These are phyloP conservation scores for Rhizophora apiculata DNA, from an alignment of 345 rosid species.

Conservation along the genomic window DNA sequence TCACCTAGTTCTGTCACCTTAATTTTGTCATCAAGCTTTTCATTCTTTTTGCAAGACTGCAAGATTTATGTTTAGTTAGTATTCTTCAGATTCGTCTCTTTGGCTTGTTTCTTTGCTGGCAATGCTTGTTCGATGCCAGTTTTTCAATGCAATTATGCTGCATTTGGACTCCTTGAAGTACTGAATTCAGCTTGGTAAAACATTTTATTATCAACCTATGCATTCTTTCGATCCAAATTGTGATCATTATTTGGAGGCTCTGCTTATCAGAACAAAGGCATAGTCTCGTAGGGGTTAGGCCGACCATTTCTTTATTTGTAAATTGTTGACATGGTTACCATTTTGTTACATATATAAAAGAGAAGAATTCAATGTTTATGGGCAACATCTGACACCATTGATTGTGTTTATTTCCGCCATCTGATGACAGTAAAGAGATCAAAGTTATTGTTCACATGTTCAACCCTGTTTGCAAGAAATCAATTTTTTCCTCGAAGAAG, in stretches of 20 bases:
- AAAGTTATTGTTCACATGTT: neutral
- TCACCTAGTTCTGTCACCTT: slow-evolving; percentile 13
- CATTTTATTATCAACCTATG: neutral
- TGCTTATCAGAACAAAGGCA: neutral
- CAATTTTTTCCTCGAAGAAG: slow-evolving; percentile 1
- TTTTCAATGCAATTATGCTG: neutral
- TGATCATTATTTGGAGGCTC: neutral
- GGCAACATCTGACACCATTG: slow-evolving; percentile 14
- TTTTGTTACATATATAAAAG: neutral
- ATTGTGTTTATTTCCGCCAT: neutral
- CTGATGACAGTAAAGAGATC: no score
- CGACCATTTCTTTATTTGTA: no score
- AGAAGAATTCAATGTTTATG: neutral
- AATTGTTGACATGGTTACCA: no score
- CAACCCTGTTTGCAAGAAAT: neutral
- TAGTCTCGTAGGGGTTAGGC: neutral
- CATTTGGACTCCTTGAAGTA: slow-evolving; percentile 1
- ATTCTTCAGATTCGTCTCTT: slow-evolving; percentile 13
- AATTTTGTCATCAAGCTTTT: neutral
- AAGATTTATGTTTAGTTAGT: neutral
- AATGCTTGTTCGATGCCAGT: neutral
- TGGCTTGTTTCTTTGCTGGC: slow-evolving; percentile 2
- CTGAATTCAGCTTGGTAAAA: neutral
- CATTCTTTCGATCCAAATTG: slow-evolving; percentile 1
- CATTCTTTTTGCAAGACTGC: neutral